A percentile compares a stretch with the other conserved stretches of the same genome.
phyloP scores from a whole-genome alignment of 2,329 filamentous ascomycete species.

The Microcyclosporella mali region DNA sequence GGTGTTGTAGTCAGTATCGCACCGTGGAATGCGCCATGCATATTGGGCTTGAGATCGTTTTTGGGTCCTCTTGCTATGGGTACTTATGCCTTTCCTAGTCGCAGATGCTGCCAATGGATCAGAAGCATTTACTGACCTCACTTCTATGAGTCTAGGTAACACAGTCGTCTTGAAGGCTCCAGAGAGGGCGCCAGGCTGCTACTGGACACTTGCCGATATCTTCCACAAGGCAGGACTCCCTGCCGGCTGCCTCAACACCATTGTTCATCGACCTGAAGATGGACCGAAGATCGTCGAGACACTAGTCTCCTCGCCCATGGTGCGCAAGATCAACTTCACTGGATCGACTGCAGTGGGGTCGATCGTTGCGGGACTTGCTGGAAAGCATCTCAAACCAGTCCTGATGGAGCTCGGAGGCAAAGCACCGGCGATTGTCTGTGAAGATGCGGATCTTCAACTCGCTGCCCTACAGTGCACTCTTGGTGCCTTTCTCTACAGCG shows the following conservation, averaged over 20 bases:
- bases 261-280: conserved; percentile 54
- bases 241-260: conserved; percentile 62
- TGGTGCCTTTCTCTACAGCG: conserved; percentile 63
- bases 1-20: conserved; percentile 68
- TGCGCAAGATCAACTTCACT: conserved; percentile 73
- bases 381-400: conserved; percentile 67
- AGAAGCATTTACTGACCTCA: conserved; percentile 2
- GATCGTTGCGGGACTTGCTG: conserved; percentile 62
- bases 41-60: conserved; percentile 44
- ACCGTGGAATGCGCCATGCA: conserved; percentile 64
- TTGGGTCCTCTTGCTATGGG: conserved; percentile 50
- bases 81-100: too few relatives aligned
- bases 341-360: conserved; percentile 65
- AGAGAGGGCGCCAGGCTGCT: conserved; percentile 57
- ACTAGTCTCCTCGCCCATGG: conserved; percentile 57
- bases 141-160: conserved; percentile 58
- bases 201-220: conserved; percentile 48
- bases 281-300: conserved; percentile 60
- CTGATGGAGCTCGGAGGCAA: conserved; percentile 79
- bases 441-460: conserved; percentile 67
- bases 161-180: conserved; percentile 66
- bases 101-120: neutral
- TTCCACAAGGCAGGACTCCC: conserved; percentile 70
- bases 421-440: conserved; percentile 66
- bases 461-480: conserved; percentile 62